Percentiles rank a stretch among this genome's conserved stretches.
phyloP scores from a whole-genome alignment of 2,329 filamentous ascomycete species.

The Verticillium tricorpus region DNA sequence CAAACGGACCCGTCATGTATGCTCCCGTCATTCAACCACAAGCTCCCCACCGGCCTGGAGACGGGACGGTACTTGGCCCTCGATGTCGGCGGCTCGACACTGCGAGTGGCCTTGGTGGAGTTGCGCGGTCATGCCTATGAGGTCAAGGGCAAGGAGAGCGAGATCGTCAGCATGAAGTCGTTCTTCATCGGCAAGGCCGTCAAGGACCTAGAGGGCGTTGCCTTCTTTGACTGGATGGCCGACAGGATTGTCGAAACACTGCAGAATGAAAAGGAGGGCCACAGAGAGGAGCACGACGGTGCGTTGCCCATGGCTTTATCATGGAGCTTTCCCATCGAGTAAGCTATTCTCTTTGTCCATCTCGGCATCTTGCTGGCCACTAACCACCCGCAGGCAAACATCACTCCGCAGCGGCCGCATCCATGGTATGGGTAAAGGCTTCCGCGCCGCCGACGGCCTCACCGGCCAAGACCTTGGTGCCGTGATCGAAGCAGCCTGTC shows the following conservation, averaged over 20 bases:
- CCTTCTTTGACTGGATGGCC: constrained; percentile 67
- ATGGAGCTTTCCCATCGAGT: constrained; percentile 70
- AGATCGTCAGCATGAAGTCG: constrained; percentile 49
- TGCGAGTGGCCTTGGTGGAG: constrained; percentile 60
- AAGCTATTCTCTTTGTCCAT: constrained; percentile 23
- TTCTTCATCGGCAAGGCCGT: constrained; percentile 53
- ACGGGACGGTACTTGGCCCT: constrained; percentile 56
- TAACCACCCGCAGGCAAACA: constrained; percentile 50
- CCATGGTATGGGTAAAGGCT: constrained; percentile 62
- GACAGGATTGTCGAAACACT: constrained; percentile 54
- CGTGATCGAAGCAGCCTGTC: constrained; percentile 52
- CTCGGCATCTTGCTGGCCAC: neutral
- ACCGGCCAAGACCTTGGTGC: constrained; percentile 56
- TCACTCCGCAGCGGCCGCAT: constrained; percentile 56
- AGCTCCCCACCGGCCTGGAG: constrained; percentile 57
- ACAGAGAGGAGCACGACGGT: constrained; percentile 21
- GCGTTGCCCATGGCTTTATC: constrained; percentile 56
- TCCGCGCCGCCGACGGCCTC: constrained; percentile 53
- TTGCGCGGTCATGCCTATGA: constrained; percentile 41
- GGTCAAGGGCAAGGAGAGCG: constrained; percentile 33
- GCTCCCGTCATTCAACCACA: constrained; percentile 63
- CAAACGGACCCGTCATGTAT: constrained; percentile 52
- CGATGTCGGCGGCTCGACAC: constrained; percentile 66
- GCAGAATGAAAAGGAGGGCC: constrained; percentile 28
- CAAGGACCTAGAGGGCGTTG: constrained; percentile 52